Evolutionary conservation across 139 green algal species (phyloP), one percentile per base, ranked within the genome.

Genomic region (Desmodesmus armatus): DNA sequence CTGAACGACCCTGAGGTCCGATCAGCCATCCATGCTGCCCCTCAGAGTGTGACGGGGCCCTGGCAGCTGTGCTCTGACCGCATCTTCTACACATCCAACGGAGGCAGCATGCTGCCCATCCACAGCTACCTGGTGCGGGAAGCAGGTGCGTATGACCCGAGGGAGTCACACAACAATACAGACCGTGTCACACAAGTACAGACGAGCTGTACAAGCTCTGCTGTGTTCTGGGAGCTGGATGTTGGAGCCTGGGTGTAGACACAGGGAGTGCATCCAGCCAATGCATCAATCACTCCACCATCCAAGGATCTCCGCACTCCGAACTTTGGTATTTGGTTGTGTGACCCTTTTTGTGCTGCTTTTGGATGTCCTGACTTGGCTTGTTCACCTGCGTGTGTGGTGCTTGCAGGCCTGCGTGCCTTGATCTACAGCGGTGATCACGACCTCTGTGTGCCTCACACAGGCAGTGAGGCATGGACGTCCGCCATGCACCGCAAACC

Each of bases 391-490:
- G 65, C 67, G 88, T 89, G 6, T 37, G 62, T 72, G 19, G n/a
- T 19, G 2, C 27, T 17, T 69, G 67, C 74, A 90, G 92, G 93
- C 49, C 83, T 95, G 39, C 84, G 73, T 0, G 93, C 89, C 9
- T 90, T 97, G 37, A 93, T 97, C 62, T 97, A 96, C 90, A 93
- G 80, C 40, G 94, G 94, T 7, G 94, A 97, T 79, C 94, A 97
- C 70, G 94, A 97, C 90, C 89, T 79, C 4, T 79, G 71, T 44
- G 71, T 79, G 53, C 94, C 94, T 0, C 94, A 97, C 93, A 96
- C 94, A 2, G 94, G 93, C 83, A 93, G 83, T 43, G 94, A 97
- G 88, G 80, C 86, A 0, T 97, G 94, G 94, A 96, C 91, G 0
- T 6, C 55, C 0, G 83, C 65, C 23, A 41, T 97, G 37, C 74